A percentile compares a stretch with the other conserved stretches of the same genome.
Conservation (phyloP, 176 grass and related monocot species). For the Poa annua region DNA sequence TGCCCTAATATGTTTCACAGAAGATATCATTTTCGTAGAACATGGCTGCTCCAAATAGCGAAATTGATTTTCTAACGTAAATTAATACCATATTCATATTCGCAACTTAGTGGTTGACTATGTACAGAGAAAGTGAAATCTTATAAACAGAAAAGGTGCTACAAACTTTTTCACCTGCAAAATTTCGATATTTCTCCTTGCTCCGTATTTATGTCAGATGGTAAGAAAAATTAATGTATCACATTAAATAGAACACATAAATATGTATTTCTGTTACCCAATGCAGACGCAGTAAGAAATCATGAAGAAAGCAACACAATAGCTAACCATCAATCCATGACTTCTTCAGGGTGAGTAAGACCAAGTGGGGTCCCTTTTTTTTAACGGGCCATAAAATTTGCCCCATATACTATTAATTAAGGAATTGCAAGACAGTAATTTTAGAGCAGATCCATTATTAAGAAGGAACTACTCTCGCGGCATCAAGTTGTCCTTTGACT, state of each 20-base stretch:
- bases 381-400: no score
- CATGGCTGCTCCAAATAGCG: background rate
- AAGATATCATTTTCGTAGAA: no score
- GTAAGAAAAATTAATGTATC: background rate
- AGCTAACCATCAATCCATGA: background rate
- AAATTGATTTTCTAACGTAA: background rate
- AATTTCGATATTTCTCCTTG: background rate
- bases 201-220: background rate
- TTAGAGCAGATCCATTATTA: no score
- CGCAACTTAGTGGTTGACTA: background rate
- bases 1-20: no score
- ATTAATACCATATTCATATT: background rate
- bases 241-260: background rate
- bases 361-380: background rate
- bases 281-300: background rate
- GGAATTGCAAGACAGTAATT: no score
- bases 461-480: no score
- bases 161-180: background rate
- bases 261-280: conserved; percentile 1
- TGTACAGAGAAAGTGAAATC: background rate
- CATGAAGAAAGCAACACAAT: background rate
- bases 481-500: no score
- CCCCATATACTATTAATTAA: no score
- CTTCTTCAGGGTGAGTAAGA: background rate
- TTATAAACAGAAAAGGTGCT: no score